phyloP scores from a whole-genome alignment of 768 basidiomycete genomes.

The Leccinum sublutescens region DNA sequence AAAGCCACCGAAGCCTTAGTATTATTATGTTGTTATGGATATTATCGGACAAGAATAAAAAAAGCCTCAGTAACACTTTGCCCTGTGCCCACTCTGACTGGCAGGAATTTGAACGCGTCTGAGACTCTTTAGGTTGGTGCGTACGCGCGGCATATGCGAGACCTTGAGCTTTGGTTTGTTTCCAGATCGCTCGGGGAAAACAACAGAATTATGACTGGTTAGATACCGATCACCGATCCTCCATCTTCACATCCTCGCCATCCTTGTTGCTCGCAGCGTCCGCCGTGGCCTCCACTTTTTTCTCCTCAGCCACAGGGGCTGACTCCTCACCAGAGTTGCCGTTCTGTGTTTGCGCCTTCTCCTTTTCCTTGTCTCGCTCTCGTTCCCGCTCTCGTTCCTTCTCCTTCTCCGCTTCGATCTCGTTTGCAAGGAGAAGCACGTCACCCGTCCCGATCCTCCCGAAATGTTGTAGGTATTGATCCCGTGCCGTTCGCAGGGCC shows the following conservation, averaged over 20 bases:
- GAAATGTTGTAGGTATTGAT: conserved; percentile 72
- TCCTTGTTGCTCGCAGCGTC: conserved; percentile 28
- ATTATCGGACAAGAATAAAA: neutral
- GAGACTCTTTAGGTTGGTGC: no score
- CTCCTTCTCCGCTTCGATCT: conserved; percentile 38
- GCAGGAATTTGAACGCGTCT: no score
- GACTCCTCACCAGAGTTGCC: conserved; percentile 33
- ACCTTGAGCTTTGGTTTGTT: no score
- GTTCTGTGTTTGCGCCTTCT: conserved; percentile 19
- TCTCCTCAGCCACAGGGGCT: conserved; percentile 29
- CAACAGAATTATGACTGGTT: neutral
- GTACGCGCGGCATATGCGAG: no score
- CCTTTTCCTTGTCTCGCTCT: conserved; percentile 35
- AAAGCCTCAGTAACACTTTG: no score
- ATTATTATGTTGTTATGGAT: neutral
- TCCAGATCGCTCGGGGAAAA: no score
- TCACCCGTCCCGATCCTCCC: conserved; percentile 82
- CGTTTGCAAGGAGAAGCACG: conserved; percentile 44
- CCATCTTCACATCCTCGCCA: conserved; percentile 51
- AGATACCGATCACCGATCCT: conserved; percentile 29
- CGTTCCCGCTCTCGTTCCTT: conserved; percentile 40
- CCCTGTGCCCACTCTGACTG: neutral
- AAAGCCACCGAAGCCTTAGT: neutral
- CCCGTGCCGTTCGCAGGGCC: conserved; percentile 72
- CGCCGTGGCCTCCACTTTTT: conserved; percentile 20